Base-by-base conservation (phyloP, 140 eudicot species). In the Stevia rebaudiana region DNA sequence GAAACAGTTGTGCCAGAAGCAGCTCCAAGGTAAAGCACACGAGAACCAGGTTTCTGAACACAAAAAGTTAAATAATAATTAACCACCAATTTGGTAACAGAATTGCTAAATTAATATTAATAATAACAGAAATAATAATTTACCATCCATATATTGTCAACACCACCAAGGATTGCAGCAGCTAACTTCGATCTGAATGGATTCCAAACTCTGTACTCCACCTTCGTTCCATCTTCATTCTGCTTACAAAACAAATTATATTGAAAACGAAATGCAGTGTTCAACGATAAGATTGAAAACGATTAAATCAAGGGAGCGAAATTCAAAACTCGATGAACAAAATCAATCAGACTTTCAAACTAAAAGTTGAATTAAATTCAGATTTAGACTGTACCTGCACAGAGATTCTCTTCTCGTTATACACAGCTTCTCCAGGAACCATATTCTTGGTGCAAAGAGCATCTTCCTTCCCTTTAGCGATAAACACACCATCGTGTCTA, bases 1-100 rank as follows among this genome's bases (percentile, higher is more conserved):
- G 97, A 87, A 11, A 90, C 95, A 3, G 95, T 87, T 5, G 94
- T 90, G 59, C 97, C 97, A 8, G 95, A 90, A 67, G 97, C 95
- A 74, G 97, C 97, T 70, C 95, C 97, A 17, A 90, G 88, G 66
- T 90, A 90, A 23, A 90, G 83, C 18, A 90, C 97, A 17, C 50
- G 43, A 12, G 97, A 79, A 0, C 97, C 97, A 47, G 95, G 97
- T 84, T 86, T 80, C 97, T 90, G 3, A 13, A 61, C 44, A 5
- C 39, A 52, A 64, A 41, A 41, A 63, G 0, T 15, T 40, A 7
- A 1, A 35, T 21, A 30, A 30, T 6, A 4, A 18, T n/a, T n/a
- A 15, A 4, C 4, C 33, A n/a, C 19, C 3, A 17, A 0, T 25
- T 13, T 15, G 8, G 3, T 1, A 15, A 48, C 12, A 49, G 17